Base-by-base conservation (phyloP, 768 basidiomycete genomes). In the Boletus rex-veris region DNA sequence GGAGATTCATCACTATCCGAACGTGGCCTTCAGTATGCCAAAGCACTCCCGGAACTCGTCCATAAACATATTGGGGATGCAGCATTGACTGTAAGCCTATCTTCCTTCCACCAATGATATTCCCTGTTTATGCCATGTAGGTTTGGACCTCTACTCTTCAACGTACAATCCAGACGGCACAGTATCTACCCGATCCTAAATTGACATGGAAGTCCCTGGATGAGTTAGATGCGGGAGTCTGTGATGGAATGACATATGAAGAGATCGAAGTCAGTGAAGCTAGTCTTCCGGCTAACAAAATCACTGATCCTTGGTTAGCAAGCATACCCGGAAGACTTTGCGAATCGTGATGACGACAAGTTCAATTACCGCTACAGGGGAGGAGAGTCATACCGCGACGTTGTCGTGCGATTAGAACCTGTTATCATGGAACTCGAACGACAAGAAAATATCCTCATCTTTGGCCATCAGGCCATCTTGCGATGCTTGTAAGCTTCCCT, bases 361-460 rank as follows among this genome's bases (percentile, higher is more conserved):
- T 99, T 97, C 73, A 98, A 98, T 72, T 99, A 99, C 71, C 85
- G 97, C 28, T 98, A 98, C 71, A 81, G 97, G 62, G 94, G 85
- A 18, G 97, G 97, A 50, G 97, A 99, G 74, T 97, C 93, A 2
- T 99, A 99, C 70, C 85, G 97, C 36, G 97, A 99, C 66, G 96
- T 99, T 10, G 93, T 97, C 12, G 83, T 92, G 5, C 83, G 96
- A 37, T 76, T 99, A 26, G 97, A 99, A 68, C 97, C 97, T 21
- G 90, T 98, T 48, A 99, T 99, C 62, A 98, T 99, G 92, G 97
- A 99, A 70, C 79, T 99, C 21, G 97, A 99, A 71, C 79, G 97
- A 50, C 97, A 98, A 70, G 90, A 96, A 71, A 96, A 99, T 68
- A 93, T 99, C 53, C 73, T 99, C 37, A 89, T 99, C 60, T 88